Percentiles rank a stretch among this genome's conserved stretches.
These are phyloP conservation scores for Solanum chmielewskii DNA, from an alignment of 257 asterid species.

Conservation along the genomic window DNA sequence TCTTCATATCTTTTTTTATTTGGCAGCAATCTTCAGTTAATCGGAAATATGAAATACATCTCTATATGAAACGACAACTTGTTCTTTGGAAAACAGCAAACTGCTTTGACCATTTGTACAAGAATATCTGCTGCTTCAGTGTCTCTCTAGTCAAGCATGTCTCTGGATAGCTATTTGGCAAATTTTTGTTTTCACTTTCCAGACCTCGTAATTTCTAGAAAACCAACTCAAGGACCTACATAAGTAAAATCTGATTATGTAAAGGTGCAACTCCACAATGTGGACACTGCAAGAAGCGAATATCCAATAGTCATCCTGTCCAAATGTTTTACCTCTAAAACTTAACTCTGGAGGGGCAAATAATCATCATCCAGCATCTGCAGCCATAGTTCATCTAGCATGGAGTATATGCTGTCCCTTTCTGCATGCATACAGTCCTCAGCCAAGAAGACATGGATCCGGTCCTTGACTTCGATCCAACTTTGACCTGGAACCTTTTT, in stretches of 20 bases:
- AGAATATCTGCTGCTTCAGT: background rate
- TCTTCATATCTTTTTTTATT: background rate
- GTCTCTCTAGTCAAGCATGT: background rate
- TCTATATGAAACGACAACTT: background rate
- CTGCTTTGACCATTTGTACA: background rate
- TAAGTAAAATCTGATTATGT: background rate
- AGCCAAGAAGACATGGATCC: slow-evolving; percentile 43
- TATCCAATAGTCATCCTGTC: background rate
- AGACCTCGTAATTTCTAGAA: background rate
- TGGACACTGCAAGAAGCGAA: background rate
- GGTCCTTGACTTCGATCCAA: slow-evolving; percentile 52
- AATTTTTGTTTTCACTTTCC: background rate
- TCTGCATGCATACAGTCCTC: slow-evolving; percentile 53
- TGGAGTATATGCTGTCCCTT: slow-evolving; percentile 23
- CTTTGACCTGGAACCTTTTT: slow-evolving; percentile 59
- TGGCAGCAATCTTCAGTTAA: background rate
- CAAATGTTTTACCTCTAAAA: background rate
- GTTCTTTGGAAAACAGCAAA: background rate
- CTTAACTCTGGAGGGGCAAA: slow-evolving; percentile 1
- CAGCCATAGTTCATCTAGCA: slow-evolving; percentile 42
- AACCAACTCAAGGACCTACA: background rate
- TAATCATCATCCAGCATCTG: slow-evolving; percentile 48
- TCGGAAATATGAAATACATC: background rate
- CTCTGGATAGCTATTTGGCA: background rate
- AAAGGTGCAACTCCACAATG: background rate